These are phyloP conservation scores for Inonotus hispidus DNA, from an alignment of 1,284 basidiomycete species.

Conservation along the genomic window DNA sequence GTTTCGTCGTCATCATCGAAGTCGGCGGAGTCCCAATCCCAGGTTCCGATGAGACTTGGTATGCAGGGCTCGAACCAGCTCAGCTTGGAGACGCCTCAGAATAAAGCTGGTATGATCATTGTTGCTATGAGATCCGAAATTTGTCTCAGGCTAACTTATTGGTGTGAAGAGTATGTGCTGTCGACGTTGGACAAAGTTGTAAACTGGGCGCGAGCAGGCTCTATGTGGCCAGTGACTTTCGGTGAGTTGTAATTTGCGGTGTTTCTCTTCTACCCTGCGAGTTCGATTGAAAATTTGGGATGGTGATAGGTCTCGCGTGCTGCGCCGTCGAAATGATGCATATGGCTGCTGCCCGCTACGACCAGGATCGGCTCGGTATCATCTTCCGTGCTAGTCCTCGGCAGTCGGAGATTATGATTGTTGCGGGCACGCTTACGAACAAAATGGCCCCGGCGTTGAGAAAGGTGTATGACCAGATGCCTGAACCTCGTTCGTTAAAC, in stretches of 20 bases:
- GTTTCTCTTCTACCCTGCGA: neutral
- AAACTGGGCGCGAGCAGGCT: constrained; percentile 97
- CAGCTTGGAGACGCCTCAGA: constrained; percentile 83
- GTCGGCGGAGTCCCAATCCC: constrained; percentile 47
- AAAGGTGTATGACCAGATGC: constrained; percentile 97
- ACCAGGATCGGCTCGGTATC: constrained; percentile 96
- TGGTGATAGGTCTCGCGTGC: constrained; percentile 78
- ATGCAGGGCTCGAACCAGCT: constrained; percentile 78
- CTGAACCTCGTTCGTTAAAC: constrained; percentile 68
- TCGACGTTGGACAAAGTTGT: constrained; percentile 95
- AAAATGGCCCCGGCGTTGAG: constrained; percentile 99
- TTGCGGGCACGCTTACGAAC: constrained; percentile 98
- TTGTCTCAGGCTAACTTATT: neutral
- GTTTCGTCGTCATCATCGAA: constrained; percentile 38
- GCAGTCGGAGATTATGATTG: constrained; percentile 99
- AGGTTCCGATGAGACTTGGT: constrained; percentile 55
- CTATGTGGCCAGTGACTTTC: constrained; percentile 99
- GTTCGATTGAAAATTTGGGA: neutral
- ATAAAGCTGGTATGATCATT: constrained; percentile 72
- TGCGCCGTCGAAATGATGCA: constrained; percentile 99
- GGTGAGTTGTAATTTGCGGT: constrained; percentile 39
- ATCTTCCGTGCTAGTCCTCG: constrained; percentile 98
- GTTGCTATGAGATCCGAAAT: neutral
- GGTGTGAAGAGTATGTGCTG: constrained; percentile 84
- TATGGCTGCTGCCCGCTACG: constrained; percentile 98